These are phyloP conservation scores for Ganoderma sinense DNA, from an alignment of 1,284 basidiomycete genomes.

Conservation along the genomic window DNA sequence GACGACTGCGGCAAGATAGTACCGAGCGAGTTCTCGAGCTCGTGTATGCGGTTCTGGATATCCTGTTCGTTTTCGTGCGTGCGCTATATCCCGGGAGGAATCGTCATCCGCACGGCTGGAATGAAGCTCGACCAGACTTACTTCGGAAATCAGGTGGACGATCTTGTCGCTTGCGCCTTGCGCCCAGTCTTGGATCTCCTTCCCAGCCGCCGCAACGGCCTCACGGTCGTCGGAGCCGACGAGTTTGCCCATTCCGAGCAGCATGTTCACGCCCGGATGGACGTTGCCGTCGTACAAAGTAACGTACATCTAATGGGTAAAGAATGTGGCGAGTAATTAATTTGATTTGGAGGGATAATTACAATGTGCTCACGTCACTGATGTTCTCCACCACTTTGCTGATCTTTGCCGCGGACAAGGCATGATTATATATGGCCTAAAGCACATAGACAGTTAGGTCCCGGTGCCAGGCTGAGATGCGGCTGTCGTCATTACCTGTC, in stretches of 20 bases:
- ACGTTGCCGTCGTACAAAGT: conserved; percentile 20
- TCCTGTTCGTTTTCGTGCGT: conserved; percentile 15
- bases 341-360: too few relatives aligned
- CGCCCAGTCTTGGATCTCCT: conserved; percentile 19
- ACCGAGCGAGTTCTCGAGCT: conserved; percentile 14
- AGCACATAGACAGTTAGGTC: not conserved
- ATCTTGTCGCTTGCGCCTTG: conserved; percentile 15
- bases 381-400: conserved; percentile 20
- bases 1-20: conserved; percentile 9
- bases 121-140: not conserved
- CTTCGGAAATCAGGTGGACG: conserved; percentile 10
- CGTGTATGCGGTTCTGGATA: conserved; percentile 12
- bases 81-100: not conserved
- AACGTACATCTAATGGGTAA: conserved; percentile 18
- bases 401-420: conserved; percentile 15
- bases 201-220: conserved; percentile 7
- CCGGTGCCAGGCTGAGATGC: not conserved
- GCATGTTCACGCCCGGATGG: conserved; percentile 24
- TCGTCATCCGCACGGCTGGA: not conserved
- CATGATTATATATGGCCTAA: conserved; percentile 20
- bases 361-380: conserved; percentile 9
- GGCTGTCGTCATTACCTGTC: not conserved
- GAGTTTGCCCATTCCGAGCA: conserved; percentile 19
- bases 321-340: not conserved
- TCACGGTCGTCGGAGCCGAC: conserved; percentile 11